These are phyloP conservation scores for Cyclotella cryptica DNA, from an alignment of 108 stramenopile genomes.

Conservation along the genomic window DNA sequence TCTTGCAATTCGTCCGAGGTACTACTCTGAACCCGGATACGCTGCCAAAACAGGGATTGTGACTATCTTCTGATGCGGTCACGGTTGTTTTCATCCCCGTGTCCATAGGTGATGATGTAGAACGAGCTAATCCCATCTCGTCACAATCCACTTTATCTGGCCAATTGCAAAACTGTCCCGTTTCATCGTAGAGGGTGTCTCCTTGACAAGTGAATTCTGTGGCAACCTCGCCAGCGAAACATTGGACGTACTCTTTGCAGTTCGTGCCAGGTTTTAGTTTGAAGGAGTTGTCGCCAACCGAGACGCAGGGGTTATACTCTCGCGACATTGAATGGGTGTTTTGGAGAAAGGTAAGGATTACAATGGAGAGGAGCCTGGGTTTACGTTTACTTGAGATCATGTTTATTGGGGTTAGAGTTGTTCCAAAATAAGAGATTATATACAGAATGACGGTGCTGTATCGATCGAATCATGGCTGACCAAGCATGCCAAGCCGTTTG, in stretches of 20 bases:
- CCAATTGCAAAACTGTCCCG: conserved; percentile 29
- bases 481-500: too few species aligned
- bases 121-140: background rate
- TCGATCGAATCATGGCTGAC: too few species aligned
- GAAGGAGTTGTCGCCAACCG: background rate
- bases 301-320: background rate
- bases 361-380: too few species aligned
- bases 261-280: conserved; percentile 3
- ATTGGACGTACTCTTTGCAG: conserved; percentile 15
- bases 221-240: background rate
- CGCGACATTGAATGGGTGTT: too few species aligned
- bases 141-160: background rate
- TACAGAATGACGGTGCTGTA: too few species aligned
- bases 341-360: too few species aligned
- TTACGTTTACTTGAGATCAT: too few species aligned
- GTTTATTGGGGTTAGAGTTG: too few species aligned
- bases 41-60: background rate
- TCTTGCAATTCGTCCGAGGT: conserved; percentile 9
- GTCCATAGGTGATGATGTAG: background rate
- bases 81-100: background rate
- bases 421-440: too few species aligned
- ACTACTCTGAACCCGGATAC: background rate
- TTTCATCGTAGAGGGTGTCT: conserved; percentile 25
- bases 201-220: conserved; percentile 15
- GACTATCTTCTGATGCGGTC: background rate